Evolutionary conservation across 768 basidiomycete species (phyloP).

Genomic region (Termitomyces heimii): DNA sequence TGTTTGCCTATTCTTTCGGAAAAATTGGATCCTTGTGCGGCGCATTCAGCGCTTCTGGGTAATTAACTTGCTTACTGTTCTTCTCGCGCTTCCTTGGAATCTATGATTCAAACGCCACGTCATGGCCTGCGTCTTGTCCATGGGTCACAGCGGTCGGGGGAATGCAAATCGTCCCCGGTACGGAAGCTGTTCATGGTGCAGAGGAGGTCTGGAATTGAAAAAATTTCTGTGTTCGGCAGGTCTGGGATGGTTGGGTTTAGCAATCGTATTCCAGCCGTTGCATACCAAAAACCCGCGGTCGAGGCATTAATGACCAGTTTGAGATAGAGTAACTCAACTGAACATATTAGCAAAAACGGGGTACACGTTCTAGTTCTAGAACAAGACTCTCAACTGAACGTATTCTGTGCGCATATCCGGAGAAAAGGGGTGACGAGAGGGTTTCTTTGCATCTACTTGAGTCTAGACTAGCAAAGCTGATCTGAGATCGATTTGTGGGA

Average conservation of each 20-base stretch:
- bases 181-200: constrained; percentile 19
- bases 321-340: constrained; percentile 17
- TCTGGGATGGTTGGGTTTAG: constrained; percentile 30
- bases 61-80: background rate
- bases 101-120: constrained; percentile 23
- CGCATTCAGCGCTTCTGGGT: background rate
- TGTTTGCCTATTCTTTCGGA: background rate
- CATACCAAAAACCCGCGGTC: constrained; percentile 32
- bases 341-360: constrained; percentile 23
- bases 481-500: background rate
- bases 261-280: constrained; percentile 32
- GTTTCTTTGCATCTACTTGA: constrained; percentile 10
- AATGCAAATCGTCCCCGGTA: constrained; percentile 32
- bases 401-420: constrained; percentile 25
- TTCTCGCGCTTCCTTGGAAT: constrained; percentile 17
- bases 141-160: constrained; percentile 42
- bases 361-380: constrained; percentile 13
- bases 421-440: constrained; percentile 17
- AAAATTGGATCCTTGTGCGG: background rate
- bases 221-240: constrained; percentile 25
- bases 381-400: background rate
- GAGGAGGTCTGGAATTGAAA: constrained; percentile 27
- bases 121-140: constrained; percentile 39
- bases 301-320: constrained; percentile 26
- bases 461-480: background rate